Conservation (phyloP, 345 rosid genomes). For the Chamaenerion angustifolium region DNA sequence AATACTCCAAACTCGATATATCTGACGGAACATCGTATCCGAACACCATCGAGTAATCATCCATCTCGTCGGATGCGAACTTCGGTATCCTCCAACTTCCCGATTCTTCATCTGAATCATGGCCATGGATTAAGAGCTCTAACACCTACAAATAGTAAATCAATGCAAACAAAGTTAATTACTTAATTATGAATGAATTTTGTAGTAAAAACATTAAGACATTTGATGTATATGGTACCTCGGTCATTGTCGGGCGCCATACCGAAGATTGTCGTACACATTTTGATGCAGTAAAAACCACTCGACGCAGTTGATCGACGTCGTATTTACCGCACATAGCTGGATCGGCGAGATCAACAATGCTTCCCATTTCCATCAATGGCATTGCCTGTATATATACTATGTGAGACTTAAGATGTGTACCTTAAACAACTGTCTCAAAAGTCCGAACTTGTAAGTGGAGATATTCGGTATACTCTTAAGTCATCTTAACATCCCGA, state of each 20-base stretch:
- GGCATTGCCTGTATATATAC: slow-evolving; percentile 66
- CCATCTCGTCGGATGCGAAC: slow-evolving; percentile 41
- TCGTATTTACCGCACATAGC: slow-evolving; percentile 44
- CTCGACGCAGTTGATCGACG: slow-evolving; percentile 46
- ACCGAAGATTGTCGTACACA: slow-evolving; percentile 71
- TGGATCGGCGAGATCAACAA: slow-evolving; percentile 50
- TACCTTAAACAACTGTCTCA: too few relatives aligned
- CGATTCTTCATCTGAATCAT: slow-evolving; percentile 36
- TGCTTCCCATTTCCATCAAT: slow-evolving; percentile 59
- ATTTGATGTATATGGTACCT: too few relatives aligned
- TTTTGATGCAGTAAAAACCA: slow-evolving; percentile 53
- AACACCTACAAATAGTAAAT: slow-evolving; percentile 37
- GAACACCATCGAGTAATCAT: slow-evolving; percentile 65
- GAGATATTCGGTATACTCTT: too few relatives aligned
- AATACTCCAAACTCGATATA: slow-evolving; percentile 27
- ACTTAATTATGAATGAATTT: too few relatives aligned
- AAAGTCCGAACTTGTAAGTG: too few relatives aligned
- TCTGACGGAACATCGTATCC: slow-evolving; percentile 55
- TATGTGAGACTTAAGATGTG: too few relatives aligned
- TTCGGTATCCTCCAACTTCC: slow-evolving; percentile 65
- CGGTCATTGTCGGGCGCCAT: slow-evolving; percentile 79
- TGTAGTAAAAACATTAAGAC: too few relatives aligned
- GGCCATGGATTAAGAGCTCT: slow-evolving; percentile 51
- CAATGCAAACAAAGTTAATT: background rate
- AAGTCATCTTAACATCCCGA: too few relatives aligned